Evolutionary conservation across 2,329 filamentous ascomycete species (phyloP).

Genomic region (Hymenoscyphus salicellus): DNA sequence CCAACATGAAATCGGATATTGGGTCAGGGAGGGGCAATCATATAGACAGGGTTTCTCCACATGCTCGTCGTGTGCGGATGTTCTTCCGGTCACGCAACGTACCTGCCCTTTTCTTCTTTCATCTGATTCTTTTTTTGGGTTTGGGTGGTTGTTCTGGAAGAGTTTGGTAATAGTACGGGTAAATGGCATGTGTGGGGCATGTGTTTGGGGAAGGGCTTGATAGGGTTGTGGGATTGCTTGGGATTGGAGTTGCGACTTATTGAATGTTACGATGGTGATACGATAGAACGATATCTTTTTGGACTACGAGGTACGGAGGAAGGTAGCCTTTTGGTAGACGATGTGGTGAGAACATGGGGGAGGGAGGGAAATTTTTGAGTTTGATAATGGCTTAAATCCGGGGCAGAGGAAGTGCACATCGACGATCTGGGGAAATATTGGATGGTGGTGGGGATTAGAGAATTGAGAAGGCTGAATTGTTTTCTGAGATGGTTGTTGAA

Average conservation of each 20-base stretch:
- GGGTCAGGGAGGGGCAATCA: neutral
- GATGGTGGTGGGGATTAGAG: neutral
- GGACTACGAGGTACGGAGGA: neutral
- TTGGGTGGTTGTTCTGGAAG: neutral
- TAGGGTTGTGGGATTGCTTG: neutral
- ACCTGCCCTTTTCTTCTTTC: neutral
- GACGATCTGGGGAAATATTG: neutral
- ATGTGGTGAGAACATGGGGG: neutral
- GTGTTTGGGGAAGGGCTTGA: neutral
- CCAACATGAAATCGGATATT: neutral
- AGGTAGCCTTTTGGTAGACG: neutral
- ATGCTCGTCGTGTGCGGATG: neutral
- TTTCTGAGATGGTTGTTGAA: neutral
- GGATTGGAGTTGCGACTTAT: neutral
- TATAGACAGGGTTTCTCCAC: slow-evolving; percentile 2
- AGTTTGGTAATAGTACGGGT: neutral
- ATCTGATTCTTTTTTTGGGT: neutral
- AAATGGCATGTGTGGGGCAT: neutral
- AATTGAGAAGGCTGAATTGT: neutral
- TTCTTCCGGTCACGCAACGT: neutral
- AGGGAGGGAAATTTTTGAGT: neutral
- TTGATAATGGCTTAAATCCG: neutral
- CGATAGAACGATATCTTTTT: neutral
- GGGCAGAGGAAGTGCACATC: neutral
- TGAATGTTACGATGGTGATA: neutral